Evolutionary conservation across 768 basidiomycete species (phyloP), one percentile per base, ranked within the genome.

Genomic region (Paxillus rubicundulus): DNA sequence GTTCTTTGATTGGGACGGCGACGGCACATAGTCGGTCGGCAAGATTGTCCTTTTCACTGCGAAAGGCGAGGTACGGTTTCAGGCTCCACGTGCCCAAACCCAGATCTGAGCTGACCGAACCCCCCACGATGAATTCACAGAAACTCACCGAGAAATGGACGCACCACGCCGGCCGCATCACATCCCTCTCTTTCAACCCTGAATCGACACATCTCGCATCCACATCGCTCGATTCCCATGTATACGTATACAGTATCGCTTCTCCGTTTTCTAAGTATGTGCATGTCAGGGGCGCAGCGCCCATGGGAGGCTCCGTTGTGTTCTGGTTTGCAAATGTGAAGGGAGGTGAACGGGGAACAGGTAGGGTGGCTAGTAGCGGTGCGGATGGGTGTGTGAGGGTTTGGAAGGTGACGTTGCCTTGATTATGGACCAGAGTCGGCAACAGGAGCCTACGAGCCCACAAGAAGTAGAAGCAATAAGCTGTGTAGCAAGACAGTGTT

Each of bases 151-250:
- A 84, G 3, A 82, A 84, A 50, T 98, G 96, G 96, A 81, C 88
- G 8, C 83, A 86, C 74, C 96, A 98, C 72, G 77, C 85, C 9
- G 90, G 84, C 1, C 85, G 91, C 27, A 81, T 98, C 54, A 81
- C 86, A 59, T 82, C 89, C 9, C 77, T 98, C 9, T 54, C 65
- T 2, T 69, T 69, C 50, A 49, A 46, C 4, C 47, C 52, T 9
- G 84, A 88, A 7, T 59, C 81, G 6, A 77, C 77, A 55, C 84
- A 94, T 63, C 81, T 89, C 56, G 94, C 85, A 10, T 93, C 92
- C 4, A 93, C 87, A 10, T 91, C 92, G 17, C 77, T 96, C n/a
- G 96, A 98, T 67, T 95, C 94, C 28, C 82, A 92, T 58, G 82
- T 96, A 5, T 97, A 93, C 63, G 72, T 98, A 21, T 98, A 90